Evolutionary conservation across 257 asterid species (phyloP), one percentile per base, ranked within the genome.

Genomic region (Nicotiana sylvestris): DNA sequence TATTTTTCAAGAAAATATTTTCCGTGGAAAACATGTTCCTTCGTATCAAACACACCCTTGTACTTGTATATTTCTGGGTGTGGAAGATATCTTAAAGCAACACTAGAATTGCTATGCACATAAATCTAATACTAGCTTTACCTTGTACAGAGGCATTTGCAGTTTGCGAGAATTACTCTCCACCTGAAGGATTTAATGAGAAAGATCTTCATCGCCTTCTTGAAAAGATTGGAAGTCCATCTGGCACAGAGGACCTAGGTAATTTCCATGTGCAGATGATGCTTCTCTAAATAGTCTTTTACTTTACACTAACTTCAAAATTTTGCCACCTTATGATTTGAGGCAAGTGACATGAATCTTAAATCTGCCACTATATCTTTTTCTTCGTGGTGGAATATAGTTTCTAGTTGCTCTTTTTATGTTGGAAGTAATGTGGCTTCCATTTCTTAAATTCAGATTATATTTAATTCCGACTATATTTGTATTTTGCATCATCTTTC

Each of bases 151-250:
- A 96, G 95, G 99, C 99, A 83, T 96, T 96, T 87, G 95, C 93
- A 25, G 97, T 96, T 66, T 94, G 98, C 76, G 98, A 96, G 86
- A 92, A 94, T 76, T 94, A 96, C 90, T 90, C 97, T 0, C 99
- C 98, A 53, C 98, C 98, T 2, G 97, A 91, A 82, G 99, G 98
- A 83, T 96, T 94, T 83, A 93, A 89, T 21, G 97, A 93, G 86
- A 93, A 94, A 86, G 97, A 93, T 87, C 87, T 96, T 68, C 93
- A 91, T 83, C 96, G 88, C 62, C 98, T 94, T 82, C 94, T 96
- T 81, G 98, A 96, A 88, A 87, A 94, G 83, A 91, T 94, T 77
- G 99, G 99, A 83, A 96, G 98, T 85, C 98, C 98, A 68, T 96
- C 98, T 61, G 99, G 98, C 69, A 87, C 89, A 32, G 96, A 92